Evolutionary conservation across 495 filamentous ascomycete genomes (phyloP).

Genomic region (Hypomontagnella monticulosa): DNA sequence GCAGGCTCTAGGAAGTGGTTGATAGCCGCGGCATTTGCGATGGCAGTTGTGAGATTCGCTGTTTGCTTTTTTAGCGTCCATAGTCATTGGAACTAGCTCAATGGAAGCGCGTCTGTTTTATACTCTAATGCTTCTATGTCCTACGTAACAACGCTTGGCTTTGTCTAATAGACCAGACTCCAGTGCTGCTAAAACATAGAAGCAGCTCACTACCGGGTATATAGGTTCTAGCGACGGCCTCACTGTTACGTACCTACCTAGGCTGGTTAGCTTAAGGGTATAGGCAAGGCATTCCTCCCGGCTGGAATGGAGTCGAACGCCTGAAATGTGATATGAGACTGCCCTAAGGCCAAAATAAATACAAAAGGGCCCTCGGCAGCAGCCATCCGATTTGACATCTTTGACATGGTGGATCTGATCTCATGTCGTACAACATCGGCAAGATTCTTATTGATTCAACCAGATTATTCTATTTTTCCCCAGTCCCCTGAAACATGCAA

Average conservation of each 20-base stretch:
- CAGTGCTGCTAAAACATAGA: too few relatives aligned
- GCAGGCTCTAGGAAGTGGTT: slow-evolving; percentile 2
- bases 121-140: neutral
- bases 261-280: slow-evolving; percentile 9
- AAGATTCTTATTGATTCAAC: too few relatives aligned
- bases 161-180: too few relatives aligned
- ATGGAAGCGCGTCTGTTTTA: neutral
- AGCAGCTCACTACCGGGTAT: too few relatives aligned
- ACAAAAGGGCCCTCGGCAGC: neutral
- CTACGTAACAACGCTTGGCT: too few relatives aligned
- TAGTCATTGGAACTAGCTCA: slow-evolving; percentile 6
- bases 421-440: neutral
- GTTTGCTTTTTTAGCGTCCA: neutral
- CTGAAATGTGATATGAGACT: slow-evolving; percentile 9
- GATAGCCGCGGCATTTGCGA: slow-evolving; percentile 5
- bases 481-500: neutral
- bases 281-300: slow-evolving; percentile 23
- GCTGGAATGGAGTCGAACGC: slow-evolving; percentile 24
- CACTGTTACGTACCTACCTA: slow-evolving; percentile 6
- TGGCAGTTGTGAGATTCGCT: neutral
- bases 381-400: neutral
- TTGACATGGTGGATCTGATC: slow-evolving; percentile 9
- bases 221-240: neutral
- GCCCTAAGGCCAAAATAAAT: too few relatives aligned
- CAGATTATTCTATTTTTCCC: neutral